Conservation (phyloP, 345 rosid species). For the Angophora floribunda region DNA sequence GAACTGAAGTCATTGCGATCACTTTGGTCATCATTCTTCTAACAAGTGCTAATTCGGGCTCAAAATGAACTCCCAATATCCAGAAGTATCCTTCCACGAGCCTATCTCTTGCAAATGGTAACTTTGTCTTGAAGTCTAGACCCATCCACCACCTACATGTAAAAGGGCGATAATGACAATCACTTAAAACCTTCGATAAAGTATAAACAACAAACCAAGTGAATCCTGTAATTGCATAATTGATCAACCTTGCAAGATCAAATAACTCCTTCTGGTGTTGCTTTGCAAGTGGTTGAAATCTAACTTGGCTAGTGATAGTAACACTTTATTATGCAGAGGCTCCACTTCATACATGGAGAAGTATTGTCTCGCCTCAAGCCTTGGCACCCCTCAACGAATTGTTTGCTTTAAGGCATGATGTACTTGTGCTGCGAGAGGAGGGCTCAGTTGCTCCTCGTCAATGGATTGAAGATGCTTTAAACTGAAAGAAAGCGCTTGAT, state of each 20-base stretch:
- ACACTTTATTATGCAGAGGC: neutral
- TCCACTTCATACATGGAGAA: constrained; percentile 5
- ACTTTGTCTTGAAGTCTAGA: neutral
- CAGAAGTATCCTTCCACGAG: constrained; percentile 16
- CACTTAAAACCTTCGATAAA: neutral
- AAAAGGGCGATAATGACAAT: neutral
- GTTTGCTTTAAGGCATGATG: neutral
- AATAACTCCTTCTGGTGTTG: constrained; percentile 8
- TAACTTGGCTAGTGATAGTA: constrained; percentile 19
- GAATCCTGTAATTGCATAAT: neutral
- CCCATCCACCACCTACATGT: constrained; percentile 21
- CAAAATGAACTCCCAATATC: constrained; percentile 2
- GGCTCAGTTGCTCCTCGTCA: neutral
- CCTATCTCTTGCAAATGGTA: constrained; percentile 18
- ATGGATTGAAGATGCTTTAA: neutral
- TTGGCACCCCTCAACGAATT: neutral
- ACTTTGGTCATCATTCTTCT: constrained; percentile 5
- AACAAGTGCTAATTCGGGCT: neutral
- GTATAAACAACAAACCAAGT: neutral
- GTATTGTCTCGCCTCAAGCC: constrained; percentile 8
- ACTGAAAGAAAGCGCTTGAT: neutral
- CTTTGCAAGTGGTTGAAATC: constrained; percentile 18
- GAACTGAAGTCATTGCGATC: neutral
- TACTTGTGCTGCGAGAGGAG: constrained; percentile 1
- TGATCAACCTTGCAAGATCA: neutral